Base-by-base conservation (phyloP, 208 protist species). In the Tritrichomonas musculus region DNA sequence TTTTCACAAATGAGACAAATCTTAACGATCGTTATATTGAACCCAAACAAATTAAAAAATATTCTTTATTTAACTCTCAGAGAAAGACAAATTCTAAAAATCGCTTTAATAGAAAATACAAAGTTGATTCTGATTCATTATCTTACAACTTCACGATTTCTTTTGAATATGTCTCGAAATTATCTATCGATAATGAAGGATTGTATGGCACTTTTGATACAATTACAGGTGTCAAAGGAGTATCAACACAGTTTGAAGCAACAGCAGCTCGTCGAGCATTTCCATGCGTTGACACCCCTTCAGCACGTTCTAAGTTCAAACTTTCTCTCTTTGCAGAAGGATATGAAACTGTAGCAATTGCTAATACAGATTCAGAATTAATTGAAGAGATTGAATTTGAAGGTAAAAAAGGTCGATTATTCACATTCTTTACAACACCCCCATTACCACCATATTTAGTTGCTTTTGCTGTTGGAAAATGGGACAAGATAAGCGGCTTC, bases 231-330 rank as follows among this genome's bases (percentile, higher is more conserved):
- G 22, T 22, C 33, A 33, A n/a, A 20, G 80, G 80, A 53, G 1
- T 92, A 11, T 47, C 82, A 39, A 93, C 92, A 50, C 92, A 93
- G n/a, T 93, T 93, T 44, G 92, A 93, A n/a, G 36, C 92, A 57
- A 27, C 60, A 57, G 60, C 72, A n/a, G 44, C 92, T 44, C 44
- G 92, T 39, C 47, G 55, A 22, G 47, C 47, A 39, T 65, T 93
- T 14, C 92, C 92, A 17, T 93, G 92, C 30, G 22, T 57, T 22
- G 92, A 93, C 55, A 36, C 72, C 8, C 92, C 92, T 33, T 41
- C 25, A 22, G 47, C 47, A 3, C 53, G 50, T 33, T 53, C 80
- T 1, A 47, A 30, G 3, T 92, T 60, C n/a, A 60, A 2, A 11
- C n/a, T 92, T 22, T 39, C 9, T 4, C 14, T 92, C 14, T 17